Evolutionary conservation across 2,329 filamentous ascomycete genomes (phyloP), one percentile per base, ranked within the genome.

Genomic region (Coleophoma crateriformis): DNA sequence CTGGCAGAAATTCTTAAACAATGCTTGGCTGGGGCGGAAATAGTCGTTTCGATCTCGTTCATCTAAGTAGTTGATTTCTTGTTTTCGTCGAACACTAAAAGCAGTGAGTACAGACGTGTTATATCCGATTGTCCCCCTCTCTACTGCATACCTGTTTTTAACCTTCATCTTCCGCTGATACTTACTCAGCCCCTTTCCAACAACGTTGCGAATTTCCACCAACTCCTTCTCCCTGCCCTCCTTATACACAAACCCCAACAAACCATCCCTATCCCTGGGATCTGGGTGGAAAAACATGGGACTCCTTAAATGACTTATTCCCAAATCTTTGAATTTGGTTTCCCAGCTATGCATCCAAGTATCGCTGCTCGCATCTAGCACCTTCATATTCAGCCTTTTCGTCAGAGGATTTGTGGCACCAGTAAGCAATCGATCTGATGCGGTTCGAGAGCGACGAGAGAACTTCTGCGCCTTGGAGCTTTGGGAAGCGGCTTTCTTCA

Each of bases 281-380:
- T 92, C 87, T 13, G 88, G 75, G 61, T 94, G 88, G 70, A 90
- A 92, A 60, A 91, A 87, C 84, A 92, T 87, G 0, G 87, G 88
- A 56, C 86, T 90, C 14, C 88, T 76, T 37, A 94, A 70, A 58
- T 90, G 81, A 1, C 77, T 74, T 43, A 92, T 92, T 45, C 83
- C 77, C 41, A 89, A 80, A 3, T 77, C 78, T 33, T 75, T 71
- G 67, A 92, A 92, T 3, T 86, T 75, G 13, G 74, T 70, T 41
- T 87, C 80, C 88, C 88, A 92, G 38, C 81, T 75, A 10, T 76
- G 68, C 73, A 92, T 81, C 87, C 87, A 92, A 41, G 70, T 61
- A 44, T 76, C 68, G 0, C 77, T 79, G 1, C 78, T 78, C 1
- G 78, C 78, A 59, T 92, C 88, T 0, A 94, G 70, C 0, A 91